Percentiles rank a stretch among this genome's conserved stretches.
phyloP scores from a whole-genome alignment of 179 eudicot genomes.

The Silene vulgaris region DNA sequence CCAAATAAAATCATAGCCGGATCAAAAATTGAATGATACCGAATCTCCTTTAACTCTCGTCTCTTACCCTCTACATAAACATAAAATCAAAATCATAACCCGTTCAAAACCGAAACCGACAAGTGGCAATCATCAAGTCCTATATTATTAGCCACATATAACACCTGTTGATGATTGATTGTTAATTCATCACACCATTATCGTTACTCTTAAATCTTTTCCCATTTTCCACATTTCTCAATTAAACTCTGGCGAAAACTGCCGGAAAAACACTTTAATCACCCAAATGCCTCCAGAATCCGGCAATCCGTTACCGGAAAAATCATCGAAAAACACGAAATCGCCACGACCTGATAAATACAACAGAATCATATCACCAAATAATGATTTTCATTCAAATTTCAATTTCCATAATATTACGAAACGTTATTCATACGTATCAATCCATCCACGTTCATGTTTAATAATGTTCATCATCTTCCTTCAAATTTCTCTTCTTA shows the following conservation, averaged over 20 bases:
- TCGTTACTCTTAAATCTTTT: not conserved
- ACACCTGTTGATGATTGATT: not conserved
- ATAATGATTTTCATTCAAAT: not conserved
- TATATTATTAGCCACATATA: not conserved
- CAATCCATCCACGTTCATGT: constrained; percentile 48
- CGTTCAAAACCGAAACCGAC: not conserved
- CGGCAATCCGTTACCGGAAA: constrained; percentile 8
- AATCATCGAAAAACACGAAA: constrained; percentile 27
- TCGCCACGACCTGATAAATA: constrained; percentile 19
- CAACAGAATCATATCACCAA: constrained; percentile 6
- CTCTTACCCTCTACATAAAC: too few species aligned
- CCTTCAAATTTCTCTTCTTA: constrained; percentile 56
- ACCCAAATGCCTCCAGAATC: constrained; percentile 23
- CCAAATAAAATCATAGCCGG: too few species aligned
- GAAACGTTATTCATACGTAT: constrained; percentile 23
- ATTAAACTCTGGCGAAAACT: not conserved
- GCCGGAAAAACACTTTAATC: constrained; percentile 8
- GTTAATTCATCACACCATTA: not conserved
- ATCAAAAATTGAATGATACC: too few species aligned
- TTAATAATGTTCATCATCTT: constrained; percentile 46
- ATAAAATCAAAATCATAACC: too few species aligned
- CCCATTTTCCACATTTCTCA: not conserved
- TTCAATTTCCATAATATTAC: constrained; percentile 6
- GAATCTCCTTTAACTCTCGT: too few species aligned
- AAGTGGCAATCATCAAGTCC: not conserved